These are phyloP conservation scores for Ophiostoma ips DNA, from an alignment of 2,329 filamentous ascomycete genomes.

Conservation along the genomic window DNA sequence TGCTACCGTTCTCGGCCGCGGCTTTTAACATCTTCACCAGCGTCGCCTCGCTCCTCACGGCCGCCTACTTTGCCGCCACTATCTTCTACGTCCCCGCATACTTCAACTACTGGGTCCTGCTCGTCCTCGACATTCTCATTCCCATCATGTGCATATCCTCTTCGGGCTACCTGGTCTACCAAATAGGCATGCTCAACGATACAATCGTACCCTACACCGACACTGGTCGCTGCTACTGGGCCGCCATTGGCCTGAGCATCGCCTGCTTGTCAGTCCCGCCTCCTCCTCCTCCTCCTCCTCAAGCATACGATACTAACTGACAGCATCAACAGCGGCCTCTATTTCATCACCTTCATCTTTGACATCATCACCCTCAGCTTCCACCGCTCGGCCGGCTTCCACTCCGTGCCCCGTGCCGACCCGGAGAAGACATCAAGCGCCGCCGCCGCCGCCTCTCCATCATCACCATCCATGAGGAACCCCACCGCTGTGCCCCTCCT, in stretches of 20 bases:
- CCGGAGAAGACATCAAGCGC: conserved; percentile 14
- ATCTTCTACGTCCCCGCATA: conserved; percentile 24
- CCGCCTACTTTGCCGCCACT: conserved; percentile 33
- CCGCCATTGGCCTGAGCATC: too few relatives aligned
- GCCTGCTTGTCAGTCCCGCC: conserved; percentile 12
- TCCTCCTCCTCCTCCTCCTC: background rate
- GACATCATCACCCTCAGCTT: conserved; percentile 28
- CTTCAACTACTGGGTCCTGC: conserved; percentile 41
- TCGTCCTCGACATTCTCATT: conserved; percentile 36
- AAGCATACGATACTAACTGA: background rate
- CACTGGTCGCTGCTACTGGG: too few relatives aligned
- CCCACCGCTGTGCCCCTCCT: background rate
- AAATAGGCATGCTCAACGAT: conserved; percentile 20
- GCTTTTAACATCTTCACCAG: conserved; percentile 25
- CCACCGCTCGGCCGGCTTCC: conserved; percentile 30
- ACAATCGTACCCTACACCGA: background rate
- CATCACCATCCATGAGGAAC: background rate
- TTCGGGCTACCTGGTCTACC: conserved; percentile 27
- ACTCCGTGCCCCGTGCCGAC: conserved; percentile 20
- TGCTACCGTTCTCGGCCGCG: conserved; percentile 24
- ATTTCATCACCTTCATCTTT: conserved; percentile 26
- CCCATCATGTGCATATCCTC: conserved; percentile 38
- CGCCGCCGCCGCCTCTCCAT: background rate
- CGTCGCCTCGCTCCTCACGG: conserved; percentile 30
- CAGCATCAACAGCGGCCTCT: conserved; percentile 27